Base-by-base conservation (phyloP, 306 rosid genomes). In the Castanopsis chinensis region DNA sequence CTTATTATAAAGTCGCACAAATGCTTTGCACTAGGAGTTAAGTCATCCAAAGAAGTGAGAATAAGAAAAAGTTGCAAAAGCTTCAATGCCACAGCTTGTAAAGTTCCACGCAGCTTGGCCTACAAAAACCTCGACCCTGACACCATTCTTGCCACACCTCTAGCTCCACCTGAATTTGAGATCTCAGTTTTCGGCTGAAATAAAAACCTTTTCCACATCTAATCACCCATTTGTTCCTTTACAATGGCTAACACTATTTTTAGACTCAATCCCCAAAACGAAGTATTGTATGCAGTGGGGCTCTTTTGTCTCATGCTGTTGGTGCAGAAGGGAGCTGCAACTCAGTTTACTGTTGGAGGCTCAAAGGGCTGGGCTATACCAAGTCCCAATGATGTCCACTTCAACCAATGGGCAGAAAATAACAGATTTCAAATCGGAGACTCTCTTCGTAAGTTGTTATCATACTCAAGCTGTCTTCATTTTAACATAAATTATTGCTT, bases 351-450 rank as follows among this genome's bases (percentile, higher is more conserved):
- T 14, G 73, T 92, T 13, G 95, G 97, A 28, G 97, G 93, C 54
- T 80, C 90, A 64, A 89, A 85, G 80, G 96, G 92, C 73, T 96
- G 99, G 98, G 27, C 72, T 79, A 80, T 68, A 70, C 94, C 98
- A 70, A 86, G 88, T 65, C 69, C 96, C 49, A 81, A 52, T 83
- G 71, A 72, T 23, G 78, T 85, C 12, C 85, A 73, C 78, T 91
- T 79, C 56, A 87, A 81, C 85, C 94, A 87, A 81, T 93, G 99
- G 99, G 99, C 99, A 17, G 88, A 87, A 75, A 85, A 76, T 17
- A 87, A 74, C 78, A 69, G 98, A 69, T 96, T 93, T 78, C 93
- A 91, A 80, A 78, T 85, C 21, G 98, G 99, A 72, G 98, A 95
- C 87, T 83, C 97, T 59, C 20, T 94, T 13, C 95, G 97, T 90